phyloP scores from a whole-genome alignment of 441 rosid species.

The Gossypium laxum region DNA sequence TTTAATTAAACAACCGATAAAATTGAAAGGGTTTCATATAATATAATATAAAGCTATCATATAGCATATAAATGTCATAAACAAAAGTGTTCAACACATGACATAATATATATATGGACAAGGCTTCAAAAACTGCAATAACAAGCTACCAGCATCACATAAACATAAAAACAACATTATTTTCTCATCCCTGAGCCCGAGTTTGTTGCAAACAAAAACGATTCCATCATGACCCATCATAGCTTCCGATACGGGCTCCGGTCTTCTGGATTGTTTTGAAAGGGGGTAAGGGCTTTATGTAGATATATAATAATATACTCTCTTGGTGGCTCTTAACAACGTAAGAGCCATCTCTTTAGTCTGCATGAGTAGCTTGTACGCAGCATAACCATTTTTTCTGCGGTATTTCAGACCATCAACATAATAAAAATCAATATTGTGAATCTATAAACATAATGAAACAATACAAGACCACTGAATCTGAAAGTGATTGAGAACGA shows the following conservation, averaged over 20 bases:
- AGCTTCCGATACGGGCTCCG: constrained; percentile 34
- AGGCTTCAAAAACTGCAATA: not conserved
- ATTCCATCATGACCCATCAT: constrained; percentile 33
- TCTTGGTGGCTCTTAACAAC: not conserved
- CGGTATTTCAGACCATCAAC: constrained; percentile 10
- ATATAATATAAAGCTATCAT: not conserved
- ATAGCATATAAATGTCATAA: not conserved
- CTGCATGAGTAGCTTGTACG: constrained; percentile 22
- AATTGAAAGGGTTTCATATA: not conserved
- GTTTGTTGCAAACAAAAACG: not conserved
- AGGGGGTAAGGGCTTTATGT: constrained; percentile 5
- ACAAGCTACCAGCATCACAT: constrained; percentile 7
- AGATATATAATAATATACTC: constrained; percentile 9
- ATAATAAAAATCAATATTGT: not conserved
- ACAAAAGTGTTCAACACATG: not conserved
- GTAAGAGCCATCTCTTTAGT: not conserved
- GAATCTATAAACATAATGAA: not conserved
- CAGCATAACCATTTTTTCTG: constrained; percentile 75
- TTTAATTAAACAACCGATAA: not conserved
- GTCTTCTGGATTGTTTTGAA: constrained; percentile 22
- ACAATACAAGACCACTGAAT: not conserved
- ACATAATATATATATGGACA: not conserved
- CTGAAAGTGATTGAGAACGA: not conserved
- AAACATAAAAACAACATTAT: constrained; percentile 11
- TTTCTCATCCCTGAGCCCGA: constrained; percentile 17